Evolutionary conservation across 2,329 filamentous ascomycete genomes (phyloP), one percentile per base, ranked within the genome.

Genomic region (Metarhizium robertsii): DNA sequence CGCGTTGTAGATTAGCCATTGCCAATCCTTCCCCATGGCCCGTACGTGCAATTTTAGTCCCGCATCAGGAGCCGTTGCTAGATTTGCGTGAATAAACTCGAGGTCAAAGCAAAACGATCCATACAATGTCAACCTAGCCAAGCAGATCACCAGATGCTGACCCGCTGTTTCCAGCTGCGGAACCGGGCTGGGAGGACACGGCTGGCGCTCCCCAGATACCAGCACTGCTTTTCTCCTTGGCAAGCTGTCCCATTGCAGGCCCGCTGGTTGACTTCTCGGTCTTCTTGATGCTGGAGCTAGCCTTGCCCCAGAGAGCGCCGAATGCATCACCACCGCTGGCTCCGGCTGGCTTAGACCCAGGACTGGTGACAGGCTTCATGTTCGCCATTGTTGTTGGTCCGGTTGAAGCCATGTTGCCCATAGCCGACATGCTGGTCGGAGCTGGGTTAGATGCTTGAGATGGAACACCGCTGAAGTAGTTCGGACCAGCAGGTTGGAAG

Each of bases 181-280:
- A 61, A 57, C 64, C 58, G 51, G 69, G 62, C 59, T 72, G 67
- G n/a, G 64, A 55, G 6, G 66, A 53, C 61, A 75, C 58, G 50
- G 84, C 77, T 16, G 87, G 79, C 0, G 88, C 81, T 18, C 92
- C 94, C 91, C 95, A 99, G 60, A 99, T 90, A 7, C 92, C 91
- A 16, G 92, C 91, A 64, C 86, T 91, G 57, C 91, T 94, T 79
- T 97, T 96, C 73, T 96, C 91, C 77, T 96, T 96, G n/a, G 92
- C 92, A 71, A 99, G 83, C 69, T 95, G 92, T 34, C 91, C 92
- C 73, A 99, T 81, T 55, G 92, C 92, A 53, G 90, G 86, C 0
- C 87, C 87, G 54, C 79, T 75, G 10, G 75, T 77, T 13, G 79
- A 76, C 2, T 84, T 80, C 58, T 73, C 78, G 1, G 79, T 73